Evolutionary conservation across 441 rosid genomes (phyloP).

Genomic region (Adansonia rubrostipa): DNA sequence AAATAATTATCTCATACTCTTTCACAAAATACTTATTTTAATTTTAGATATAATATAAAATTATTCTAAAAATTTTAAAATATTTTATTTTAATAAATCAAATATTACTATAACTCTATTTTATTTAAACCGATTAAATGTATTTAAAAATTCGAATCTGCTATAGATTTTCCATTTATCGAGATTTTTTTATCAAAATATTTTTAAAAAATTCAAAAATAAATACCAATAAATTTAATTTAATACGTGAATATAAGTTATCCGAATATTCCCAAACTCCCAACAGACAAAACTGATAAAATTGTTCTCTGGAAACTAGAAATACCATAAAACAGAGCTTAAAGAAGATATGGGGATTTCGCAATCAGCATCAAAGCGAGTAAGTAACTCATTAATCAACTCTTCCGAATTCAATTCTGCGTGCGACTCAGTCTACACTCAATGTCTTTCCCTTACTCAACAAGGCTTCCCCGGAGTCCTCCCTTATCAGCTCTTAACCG

Average conservation of each 20-base stretch:
- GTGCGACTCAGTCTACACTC: conserved; percentile 62
- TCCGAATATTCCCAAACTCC: background rate
- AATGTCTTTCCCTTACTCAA: conserved; percentile 71
- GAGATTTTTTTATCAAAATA: too few relatives aligned
- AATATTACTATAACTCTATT: too few relatives aligned
- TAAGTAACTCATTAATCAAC: conserved; percentile 41
- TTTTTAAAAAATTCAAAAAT: too few relatives aligned
- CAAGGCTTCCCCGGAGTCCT: conserved; percentile 77
- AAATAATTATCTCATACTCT: too few relatives aligned
- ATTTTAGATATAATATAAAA: too few relatives aligned
- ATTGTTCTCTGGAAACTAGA: background rate
- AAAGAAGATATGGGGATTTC: conserved; percentile 57
- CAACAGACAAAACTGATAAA: background rate
- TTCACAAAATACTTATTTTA: too few relatives aligned
- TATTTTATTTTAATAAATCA: too few relatives aligned
- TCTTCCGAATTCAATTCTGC: conserved; percentile 65
- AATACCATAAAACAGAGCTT: background rate
- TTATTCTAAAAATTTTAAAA: too few relatives aligned
- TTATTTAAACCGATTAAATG: too few relatives aligned
- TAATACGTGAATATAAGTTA: background rate
- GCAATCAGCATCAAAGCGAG: conserved; percentile 50
- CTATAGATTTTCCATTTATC: too few relatives aligned
- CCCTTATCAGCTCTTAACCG: conserved; percentile 75
- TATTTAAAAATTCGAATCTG: too few relatives aligned
- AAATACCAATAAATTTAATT: too few relatives aligned